Conservation (phyloP, 139 green algal species). For the Chlamydomonas incerta region DNA sequence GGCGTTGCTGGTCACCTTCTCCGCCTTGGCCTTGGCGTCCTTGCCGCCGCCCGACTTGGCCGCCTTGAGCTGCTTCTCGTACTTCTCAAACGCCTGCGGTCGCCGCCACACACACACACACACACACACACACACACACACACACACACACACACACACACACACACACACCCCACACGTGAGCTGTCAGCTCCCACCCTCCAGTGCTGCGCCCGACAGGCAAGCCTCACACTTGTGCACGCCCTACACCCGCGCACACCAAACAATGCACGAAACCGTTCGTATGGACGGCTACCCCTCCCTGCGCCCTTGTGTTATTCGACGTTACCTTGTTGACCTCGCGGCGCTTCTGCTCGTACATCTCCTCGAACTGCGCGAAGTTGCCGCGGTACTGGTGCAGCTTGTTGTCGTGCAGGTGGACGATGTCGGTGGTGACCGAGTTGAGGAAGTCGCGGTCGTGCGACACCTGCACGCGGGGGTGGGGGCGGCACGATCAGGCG, state of each 20-base stretch:
- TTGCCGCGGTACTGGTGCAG: slow-evolving; percentile 63
- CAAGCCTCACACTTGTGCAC: too few relatives aligned
- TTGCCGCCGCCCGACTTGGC: slow-evolving; percentile 78
- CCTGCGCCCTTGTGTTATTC: too few relatives aligned
- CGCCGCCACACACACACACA: too few relatives aligned
- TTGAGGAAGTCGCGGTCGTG: slow-evolving; percentile 99
- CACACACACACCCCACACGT: too few relatives aligned
- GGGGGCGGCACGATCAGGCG: slow-evolving; percentile 86
- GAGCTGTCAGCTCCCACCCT: too few relatives aligned
- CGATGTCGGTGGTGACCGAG: slow-evolving; percentile 98
- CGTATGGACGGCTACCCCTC: too few relatives aligned
- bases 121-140: too few relatives aligned
- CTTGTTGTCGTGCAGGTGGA: slow-evolving; percentile 98
- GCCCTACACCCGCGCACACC: too few relatives aligned
- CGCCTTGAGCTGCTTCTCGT: slow-evolving; percentile 96
- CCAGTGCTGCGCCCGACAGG: too few relatives aligned
- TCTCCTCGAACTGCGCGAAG: slow-evolving; percentile 95
- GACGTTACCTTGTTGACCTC: slow-evolving; percentile 85
- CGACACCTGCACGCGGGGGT: slow-evolving; percentile 61
- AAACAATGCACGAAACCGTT: too few relatives aligned
- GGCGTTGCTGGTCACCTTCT: slow-evolving; percentile 67
- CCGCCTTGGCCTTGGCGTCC: slow-evolving; percentile 72
- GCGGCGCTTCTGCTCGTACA: slow-evolving; percentile 97
- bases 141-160: too few relatives aligned
- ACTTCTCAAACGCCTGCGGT: slow-evolving; percentile 73